Evolutionary conservation across 2,329 filamentous ascomycete genomes (phyloP), one percentile per base, ranked within the genome.

Genomic region (Xylaria sp.): DNA sequence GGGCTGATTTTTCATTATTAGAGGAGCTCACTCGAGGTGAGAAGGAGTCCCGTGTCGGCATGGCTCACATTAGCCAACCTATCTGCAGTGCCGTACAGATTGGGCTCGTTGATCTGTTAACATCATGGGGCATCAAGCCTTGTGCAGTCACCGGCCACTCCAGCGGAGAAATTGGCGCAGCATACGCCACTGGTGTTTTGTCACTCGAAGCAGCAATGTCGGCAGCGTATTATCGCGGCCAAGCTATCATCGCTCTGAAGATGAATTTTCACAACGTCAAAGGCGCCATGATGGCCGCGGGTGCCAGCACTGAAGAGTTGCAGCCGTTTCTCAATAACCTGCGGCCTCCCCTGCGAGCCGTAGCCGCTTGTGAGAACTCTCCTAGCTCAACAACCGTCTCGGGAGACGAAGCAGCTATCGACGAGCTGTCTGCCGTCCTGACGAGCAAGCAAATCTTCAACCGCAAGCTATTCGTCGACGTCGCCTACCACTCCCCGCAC

Each of bases 201-300:
- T 65, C 39, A 7, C 50, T 63, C 3, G 60, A 65, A 26, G 56
- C 50, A 21, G 63, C 63, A 24, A 64, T 65, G 61, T 62, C 61
- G 29, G 56, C 56, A 13, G 63, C 63, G 8, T 64, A 63, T 63
- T 72, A 74, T 59, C 71, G 77, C 13, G 77, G 75, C 2, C 70
- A 73, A 38, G 69, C 75, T 11, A 71, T 75, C 7, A 69, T 72
- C 4, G 63, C 69, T 1, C 62, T 78, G 40, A 76, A 72, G 52
- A 39, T 68, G 29, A 70, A 67, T 9, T 67, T 72, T 52, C 71
- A 72, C 0, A 56, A 70, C 0, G 69, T 77, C 0, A 67, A 69
- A 4, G 81, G 81, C 0, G 68, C 73, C 5, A 85, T 84, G 82
- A 72, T 83, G 64, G 81, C 81, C 1, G 78, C 82, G 1, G 81